Conservation (phyloP, 805 yeast species). For the Vanderwaltozyma yarrowii region DNA sequence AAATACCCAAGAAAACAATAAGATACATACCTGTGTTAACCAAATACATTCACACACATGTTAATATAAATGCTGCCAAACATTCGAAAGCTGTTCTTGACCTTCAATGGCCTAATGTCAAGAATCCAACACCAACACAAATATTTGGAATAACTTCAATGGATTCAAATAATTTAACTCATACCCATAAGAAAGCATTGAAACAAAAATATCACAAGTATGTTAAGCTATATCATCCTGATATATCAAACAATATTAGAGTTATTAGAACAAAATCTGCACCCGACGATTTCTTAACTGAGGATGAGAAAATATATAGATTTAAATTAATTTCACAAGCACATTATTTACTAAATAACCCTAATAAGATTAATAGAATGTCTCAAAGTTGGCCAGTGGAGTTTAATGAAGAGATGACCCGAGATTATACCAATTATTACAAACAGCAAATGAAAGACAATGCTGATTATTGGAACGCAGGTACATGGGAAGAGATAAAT, state of each 20-base stretch:
- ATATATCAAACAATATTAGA: slow-evolving; percentile 30
- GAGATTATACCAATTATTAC: neutral
- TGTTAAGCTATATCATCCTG: slow-evolving; percentile 82
- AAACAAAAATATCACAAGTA: slow-evolving; percentile 41
- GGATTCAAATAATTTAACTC: slow-evolving; percentile 52
- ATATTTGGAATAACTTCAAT: too few species aligned
- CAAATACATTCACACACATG: too few species aligned
- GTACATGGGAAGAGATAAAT: slow-evolving; percentile 57
- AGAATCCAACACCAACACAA: slow-evolving; percentile 57
- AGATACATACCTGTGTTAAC: too few species aligned
- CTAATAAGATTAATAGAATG: slow-evolving; percentile 30
- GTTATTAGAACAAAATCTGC: slow-evolving; percentile 10
- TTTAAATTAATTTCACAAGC: slow-evolving; percentile 50
- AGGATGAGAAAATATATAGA: slow-evolving; percentile 30
- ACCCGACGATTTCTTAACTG: slow-evolving; percentile 3
- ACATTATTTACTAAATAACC: slow-evolving; percentile 42
- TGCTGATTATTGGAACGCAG: slow-evolving; percentile 48
- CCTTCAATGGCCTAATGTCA: slow-evolving; percentile 45
- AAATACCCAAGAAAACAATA: too few species aligned
- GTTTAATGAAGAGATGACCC: slow-evolving; percentile 14
- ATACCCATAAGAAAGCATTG: slow-evolving; percentile 15
- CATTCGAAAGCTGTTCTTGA: neutral
- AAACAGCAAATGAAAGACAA: neutral
- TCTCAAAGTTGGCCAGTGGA: slow-evolving; percentile 32
- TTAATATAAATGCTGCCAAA: too few species aligned